Conservation (phyloP, 306 rosid species). For the Purshia tridentata region DNA sequence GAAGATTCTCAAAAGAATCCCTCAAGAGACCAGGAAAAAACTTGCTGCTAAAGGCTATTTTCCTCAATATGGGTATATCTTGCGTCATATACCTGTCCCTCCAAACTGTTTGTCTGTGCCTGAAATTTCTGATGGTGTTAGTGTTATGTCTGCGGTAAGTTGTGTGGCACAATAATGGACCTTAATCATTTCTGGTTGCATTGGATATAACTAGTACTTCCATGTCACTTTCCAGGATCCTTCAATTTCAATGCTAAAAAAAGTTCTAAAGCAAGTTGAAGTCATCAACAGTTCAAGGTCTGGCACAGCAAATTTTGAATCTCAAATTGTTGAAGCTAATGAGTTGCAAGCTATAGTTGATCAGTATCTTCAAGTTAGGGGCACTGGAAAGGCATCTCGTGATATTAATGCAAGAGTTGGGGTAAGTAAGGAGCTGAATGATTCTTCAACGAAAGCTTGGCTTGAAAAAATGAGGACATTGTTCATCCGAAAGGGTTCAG, state of each 20-base stretch:
- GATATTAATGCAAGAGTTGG: constrained; percentile 64
- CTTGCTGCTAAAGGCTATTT: constrained; percentile 72
- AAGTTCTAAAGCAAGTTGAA: constrained; percentile 71
- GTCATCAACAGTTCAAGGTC: constrained; percentile 76
- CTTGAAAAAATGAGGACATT: constrained; percentile 87
- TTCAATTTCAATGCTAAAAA: constrained; percentile 64
- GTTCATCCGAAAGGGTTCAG: constrained; percentile 88
- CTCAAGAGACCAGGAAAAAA: constrained; percentile 62
- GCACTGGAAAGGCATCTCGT: constrained; percentile 67
- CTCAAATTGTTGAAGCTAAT: constrained; percentile 77
- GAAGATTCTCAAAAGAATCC: constrained; percentile 72
- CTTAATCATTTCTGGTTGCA: neutral
- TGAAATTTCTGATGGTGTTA: constrained; percentile 94
- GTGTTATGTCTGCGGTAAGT: constrained; percentile 77
- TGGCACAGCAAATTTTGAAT: constrained; percentile 77
- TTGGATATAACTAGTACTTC: neutral
- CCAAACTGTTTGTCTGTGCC: constrained; percentile 95
- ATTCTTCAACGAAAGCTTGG: constrained; percentile 84
- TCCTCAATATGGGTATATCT: constrained; percentile 87
- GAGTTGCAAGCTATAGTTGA: constrained; percentile 65
- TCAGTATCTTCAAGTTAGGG: constrained; percentile 85
- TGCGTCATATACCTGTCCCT: constrained; percentile 78
- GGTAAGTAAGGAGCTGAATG: constrained; percentile 61
- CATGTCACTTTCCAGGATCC: constrained; percentile 67
- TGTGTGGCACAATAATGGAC: constrained; percentile 17